phyloP scores from a whole-genome alignment of 2,329 filamentous ascomycete genomes.

The Chrysoporthe cubensis region DNA sequence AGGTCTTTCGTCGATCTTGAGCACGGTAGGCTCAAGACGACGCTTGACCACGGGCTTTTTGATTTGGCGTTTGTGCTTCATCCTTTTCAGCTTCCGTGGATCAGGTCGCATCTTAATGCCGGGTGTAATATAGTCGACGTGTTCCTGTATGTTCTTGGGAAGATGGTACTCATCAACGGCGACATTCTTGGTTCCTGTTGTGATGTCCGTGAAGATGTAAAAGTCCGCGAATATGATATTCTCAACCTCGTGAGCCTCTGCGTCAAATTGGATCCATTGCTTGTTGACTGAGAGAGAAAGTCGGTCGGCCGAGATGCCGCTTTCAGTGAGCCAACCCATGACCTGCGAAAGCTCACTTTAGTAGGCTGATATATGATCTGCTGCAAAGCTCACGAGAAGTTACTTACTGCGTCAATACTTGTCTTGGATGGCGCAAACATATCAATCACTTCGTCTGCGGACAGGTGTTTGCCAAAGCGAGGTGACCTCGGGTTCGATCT shows the following conservation, averaged over 20 bases:
- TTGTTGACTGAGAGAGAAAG: constrained; percentile 34
- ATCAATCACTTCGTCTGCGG: constrained; percentile 41
- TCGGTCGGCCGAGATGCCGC: constrained; percentile 30
- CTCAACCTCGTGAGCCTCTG: constrained; percentile 43
- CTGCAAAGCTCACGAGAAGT: constrained; percentile 37
- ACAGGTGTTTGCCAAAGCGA: constrained; percentile 47
- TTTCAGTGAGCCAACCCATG: constrained; percentile 40
- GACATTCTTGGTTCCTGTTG: constrained; percentile 42
- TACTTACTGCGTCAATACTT: constrained; percentile 40
- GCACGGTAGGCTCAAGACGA: constrained; percentile 14
- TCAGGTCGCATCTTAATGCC: constrained; percentile 48
- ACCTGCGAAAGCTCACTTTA: constrained; percentile 36
- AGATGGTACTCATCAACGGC: constrained; percentile 51
- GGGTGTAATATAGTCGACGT: constrained; percentile 59
- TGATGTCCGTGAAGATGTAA: constrained; percentile 45
- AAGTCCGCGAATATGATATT: constrained; percentile 45
- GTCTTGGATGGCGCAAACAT: constrained; percentile 43
- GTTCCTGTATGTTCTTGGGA: constrained; percentile 47
- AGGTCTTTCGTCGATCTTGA: background rate
- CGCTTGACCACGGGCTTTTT: constrained; percentile 15
- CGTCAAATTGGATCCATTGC: constrained; percentile 50
- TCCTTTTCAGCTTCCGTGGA: constrained; percentile 20
- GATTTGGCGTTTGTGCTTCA: constrained; percentile 16
- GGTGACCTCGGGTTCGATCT: constrained; percentile 41
- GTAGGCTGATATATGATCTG: constrained; percentile 15